Percentiles rank a stretch among this genome's conserved stretches.
These are phyloP conservation scores for Orbilia blumenaviensis DNA, from an alignment of 2,329 filamentous ascomycete genomes.

Conservation along the genomic window DNA sequence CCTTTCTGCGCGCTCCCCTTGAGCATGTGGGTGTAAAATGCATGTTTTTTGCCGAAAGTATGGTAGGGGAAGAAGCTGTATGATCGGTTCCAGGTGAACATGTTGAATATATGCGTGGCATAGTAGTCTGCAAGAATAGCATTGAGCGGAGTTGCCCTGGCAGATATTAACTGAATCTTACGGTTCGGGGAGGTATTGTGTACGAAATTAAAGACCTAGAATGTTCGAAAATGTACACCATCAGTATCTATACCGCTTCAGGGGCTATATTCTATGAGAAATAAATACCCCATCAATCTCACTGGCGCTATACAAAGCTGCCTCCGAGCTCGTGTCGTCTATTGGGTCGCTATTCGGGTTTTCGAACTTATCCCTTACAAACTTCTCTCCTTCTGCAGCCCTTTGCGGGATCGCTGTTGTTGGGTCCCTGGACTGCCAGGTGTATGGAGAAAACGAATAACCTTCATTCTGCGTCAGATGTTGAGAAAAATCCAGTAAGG, in stretches of 20 bases:
- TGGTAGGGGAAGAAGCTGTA: conserved; percentile 49
- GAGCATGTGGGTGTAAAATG: neutral
- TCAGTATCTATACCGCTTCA: neutral
- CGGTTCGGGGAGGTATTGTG: neutral
- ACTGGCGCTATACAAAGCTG: neutral
- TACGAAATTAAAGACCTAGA: conserved; percentile 44
- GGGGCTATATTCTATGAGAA: neutral
- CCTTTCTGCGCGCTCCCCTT: neutral
- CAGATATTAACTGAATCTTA: conserved; percentile 36
- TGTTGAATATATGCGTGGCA: conserved; percentile 47
- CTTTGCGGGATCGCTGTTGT: neutral
- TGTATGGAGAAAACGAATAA: conserved; percentile 26
- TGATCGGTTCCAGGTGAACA: conserved; percentile 42
- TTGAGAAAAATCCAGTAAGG: neutral
- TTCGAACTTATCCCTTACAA: neutral
- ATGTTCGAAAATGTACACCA: neutral
- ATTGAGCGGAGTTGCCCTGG: neutral
- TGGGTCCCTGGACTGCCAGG: conserved; percentile 22
- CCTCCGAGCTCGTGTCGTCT: neutral
- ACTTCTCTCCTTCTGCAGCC: neutral
- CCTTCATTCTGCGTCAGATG: conserved; percentile 27
- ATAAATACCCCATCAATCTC: conserved; percentile 23
- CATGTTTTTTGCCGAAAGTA: conserved; percentile 26
- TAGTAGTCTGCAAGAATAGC: conserved; percentile 43
- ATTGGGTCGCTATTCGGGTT: neutral